phyloP scores from a whole-genome alignment of 1,284 basidiomycete species.

The Apiotrichum brassicae region DNA sequence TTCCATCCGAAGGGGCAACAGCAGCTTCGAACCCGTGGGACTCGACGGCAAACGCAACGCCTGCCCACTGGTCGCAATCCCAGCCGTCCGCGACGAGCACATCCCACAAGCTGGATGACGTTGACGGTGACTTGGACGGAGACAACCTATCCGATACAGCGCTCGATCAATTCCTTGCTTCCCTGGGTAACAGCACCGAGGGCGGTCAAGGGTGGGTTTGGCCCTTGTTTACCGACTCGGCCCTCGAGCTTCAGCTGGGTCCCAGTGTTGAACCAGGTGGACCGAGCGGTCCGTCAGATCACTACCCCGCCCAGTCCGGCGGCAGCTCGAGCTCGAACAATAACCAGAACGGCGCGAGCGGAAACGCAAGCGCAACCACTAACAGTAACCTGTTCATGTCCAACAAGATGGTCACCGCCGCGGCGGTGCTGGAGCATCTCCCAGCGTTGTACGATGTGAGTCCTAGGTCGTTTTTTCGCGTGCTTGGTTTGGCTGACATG shows the following conservation, averaged over 20 bases:
- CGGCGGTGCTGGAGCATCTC: slow-evolving; percentile 18
- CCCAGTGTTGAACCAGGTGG: not conserved
- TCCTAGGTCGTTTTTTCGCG: too few relatives aligned
- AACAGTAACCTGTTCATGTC: slow-evolving; percentile 2
- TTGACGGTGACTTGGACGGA: not conserved
- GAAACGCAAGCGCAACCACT: slow-evolving; percentile 1
- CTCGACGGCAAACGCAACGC: not conserved
- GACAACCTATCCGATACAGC: slow-evolving; percentile 13
- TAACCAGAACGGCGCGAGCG: too few relatives aligned
- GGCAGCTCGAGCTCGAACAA: too few relatives aligned
- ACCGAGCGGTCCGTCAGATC: not conserved
- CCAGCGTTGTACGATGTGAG: slow-evolving; percentile 17
- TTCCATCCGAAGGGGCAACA: not conserved
- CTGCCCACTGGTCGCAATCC: not conserved
- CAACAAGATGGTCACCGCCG: slow-evolving; percentile 19
- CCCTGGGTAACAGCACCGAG: slow-evolving; percentile 9
- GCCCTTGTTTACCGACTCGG: slow-evolving; percentile 13
- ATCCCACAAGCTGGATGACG: slow-evolving; percentile 2
- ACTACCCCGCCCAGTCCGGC: too few relatives aligned
- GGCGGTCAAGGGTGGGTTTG: slow-evolving; percentile 14
- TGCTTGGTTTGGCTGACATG: too few relatives aligned
- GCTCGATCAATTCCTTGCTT: slow-evolving; percentile 16
- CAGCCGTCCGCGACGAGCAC: slow-evolving; percentile 1
- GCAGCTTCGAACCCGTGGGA: slow-evolving; percentile 11
- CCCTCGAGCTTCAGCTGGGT: slow-evolving; percentile 16